Percentiles rank a stretch among this genome's conserved stretches.
Evolutionary conservation across 2,329 filamentous ascomycete genomes (phyloP).

Genomic region (Epichloe uncinata): DNA sequence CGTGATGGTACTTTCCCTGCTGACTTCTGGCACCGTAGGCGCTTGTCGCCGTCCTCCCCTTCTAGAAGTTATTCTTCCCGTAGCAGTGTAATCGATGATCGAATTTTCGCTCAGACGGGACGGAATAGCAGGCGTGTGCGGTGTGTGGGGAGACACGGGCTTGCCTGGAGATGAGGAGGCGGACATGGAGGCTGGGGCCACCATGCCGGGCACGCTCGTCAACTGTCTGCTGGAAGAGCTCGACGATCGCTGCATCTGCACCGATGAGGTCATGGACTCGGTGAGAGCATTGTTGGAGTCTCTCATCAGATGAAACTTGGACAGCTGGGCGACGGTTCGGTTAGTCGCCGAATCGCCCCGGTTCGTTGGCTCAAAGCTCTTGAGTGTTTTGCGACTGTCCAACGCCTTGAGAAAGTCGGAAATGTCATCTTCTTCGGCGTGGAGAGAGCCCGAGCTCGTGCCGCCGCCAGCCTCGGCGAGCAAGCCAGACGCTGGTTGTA

Average conservation of each 20-base stretch:
- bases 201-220: constrained; percentile 49
- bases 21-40: constrained; percentile 16
- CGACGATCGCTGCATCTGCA: constrained; percentile 71
- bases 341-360: constrained; percentile 58
- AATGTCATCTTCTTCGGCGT: constrained; percentile 81
- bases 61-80: constrained; percentile 18
- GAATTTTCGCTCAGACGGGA: constrained; percentile 88
- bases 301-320: constrained; percentile 76
- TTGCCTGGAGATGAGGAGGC: constrained; percentile 83
- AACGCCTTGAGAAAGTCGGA: constrained; percentile 84
- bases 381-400: constrained; percentile 76
- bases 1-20: constrained; percentile 26
- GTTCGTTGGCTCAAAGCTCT: constrained; percentile 58
- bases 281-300: constrained; percentile 82
- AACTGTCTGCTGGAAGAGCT: constrained; percentile 54
- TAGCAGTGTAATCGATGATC: constrained; percentile 33
- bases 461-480: constrained; percentile 57
- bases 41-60: constrained; percentile 15
- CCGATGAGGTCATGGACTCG: constrained; percentile 85
- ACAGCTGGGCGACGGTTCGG: constrained; percentile 65
- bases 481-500: constrained; percentile 64
- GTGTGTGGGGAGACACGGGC: constrained; percentile 77
- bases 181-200: constrained; percentile 63
- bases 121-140: constrained; percentile 85
- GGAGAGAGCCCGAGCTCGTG: constrained; percentile 52